Conservation (phyloP, 306 rosid genomes). For the Glycine soja region DNA sequence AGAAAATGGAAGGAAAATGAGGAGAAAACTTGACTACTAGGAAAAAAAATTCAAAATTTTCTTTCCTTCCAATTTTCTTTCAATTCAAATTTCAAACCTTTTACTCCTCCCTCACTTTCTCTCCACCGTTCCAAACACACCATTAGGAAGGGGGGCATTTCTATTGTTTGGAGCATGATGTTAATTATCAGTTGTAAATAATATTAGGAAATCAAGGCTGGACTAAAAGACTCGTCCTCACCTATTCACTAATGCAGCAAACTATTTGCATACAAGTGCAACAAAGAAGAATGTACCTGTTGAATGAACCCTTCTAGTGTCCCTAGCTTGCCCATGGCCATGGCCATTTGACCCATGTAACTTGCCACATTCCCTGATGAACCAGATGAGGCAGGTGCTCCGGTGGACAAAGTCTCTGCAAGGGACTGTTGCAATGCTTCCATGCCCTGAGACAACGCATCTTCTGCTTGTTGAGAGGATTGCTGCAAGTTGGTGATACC, state of each 20-base stretch:
- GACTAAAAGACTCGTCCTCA: neutral
- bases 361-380: conserved; percentile 91
- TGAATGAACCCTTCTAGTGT: conserved; percentile 91
- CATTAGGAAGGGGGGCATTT: neutral
- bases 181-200: neutral
- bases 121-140: too few relatives aligned
- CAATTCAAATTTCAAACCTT: too few relatives aligned
- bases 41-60: too few relatives aligned
- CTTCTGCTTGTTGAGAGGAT: conserved; percentile 98
- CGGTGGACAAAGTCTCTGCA: conserved; percentile 84
- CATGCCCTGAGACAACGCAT: conserved; percentile 99
- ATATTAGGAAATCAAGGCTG: conserved; percentile 14
- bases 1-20: too few relatives aligned
- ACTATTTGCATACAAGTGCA: neutral
- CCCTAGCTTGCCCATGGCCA: conserved; percentile 98
- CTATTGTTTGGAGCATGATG: conserved; percentile 8
- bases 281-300: conserved; percentile 66
- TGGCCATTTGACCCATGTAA: conserved; percentile 99
- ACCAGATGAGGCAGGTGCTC: conserved; percentile 77
- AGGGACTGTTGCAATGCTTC: conserved; percentile 96
- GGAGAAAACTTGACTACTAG: too few relatives aligned
- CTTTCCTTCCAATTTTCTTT: too few relatives aligned
- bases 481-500: conserved; percentile 90
- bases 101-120: too few relatives aligned
- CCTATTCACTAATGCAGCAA: neutral